These are phyloP conservation scores for Leccinum sublutescens DNA, from an alignment of 768 basidiomycete species.

Conservation along the genomic window DNA sequence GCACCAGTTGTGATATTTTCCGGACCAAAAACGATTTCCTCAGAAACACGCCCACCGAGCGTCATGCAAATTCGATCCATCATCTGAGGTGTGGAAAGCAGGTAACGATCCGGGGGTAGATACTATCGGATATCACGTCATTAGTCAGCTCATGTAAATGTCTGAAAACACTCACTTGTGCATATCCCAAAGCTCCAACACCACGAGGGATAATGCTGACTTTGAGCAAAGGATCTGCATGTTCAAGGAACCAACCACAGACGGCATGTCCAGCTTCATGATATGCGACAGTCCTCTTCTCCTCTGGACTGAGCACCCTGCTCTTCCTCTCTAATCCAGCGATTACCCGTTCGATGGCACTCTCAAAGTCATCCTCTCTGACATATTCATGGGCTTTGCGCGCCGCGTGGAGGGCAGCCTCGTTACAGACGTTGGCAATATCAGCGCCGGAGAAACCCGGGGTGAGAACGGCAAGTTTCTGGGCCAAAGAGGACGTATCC, in stretches of 20 bases:
- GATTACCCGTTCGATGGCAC: slow-evolving; percentile 96
- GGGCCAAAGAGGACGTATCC: slow-evolving; percentile 61
- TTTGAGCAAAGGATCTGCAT: slow-evolving; percentile 94
- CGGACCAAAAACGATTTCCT: slow-evolving; percentile 94
- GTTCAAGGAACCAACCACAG: slow-evolving; percentile 97
- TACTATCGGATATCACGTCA: slow-evolving; percentile 50
- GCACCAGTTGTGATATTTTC: slow-evolving; percentile 97
- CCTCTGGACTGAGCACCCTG: slow-evolving; percentile 86
- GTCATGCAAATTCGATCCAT: slow-evolving; percentile 98
- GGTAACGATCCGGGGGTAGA: slow-evolving; percentile 92
- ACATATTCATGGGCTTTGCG: slow-evolving; percentile 78
- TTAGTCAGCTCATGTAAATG: neutral
- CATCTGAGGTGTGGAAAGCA: slow-evolving; percentile 94
- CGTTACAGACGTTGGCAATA: slow-evolving; percentile 98
- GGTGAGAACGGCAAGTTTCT: slow-evolving; percentile 93
- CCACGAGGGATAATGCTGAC: slow-evolving; percentile 98
- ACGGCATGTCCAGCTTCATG: slow-evolving; percentile 99
- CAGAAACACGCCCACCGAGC: slow-evolving; percentile 93
- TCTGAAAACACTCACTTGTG: slow-evolving; percentile 58
- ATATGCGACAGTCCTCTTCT: slow-evolving; percentile 98
- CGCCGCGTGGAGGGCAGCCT: slow-evolving; percentile 94
- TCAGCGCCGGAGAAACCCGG: slow-evolving; percentile 99
- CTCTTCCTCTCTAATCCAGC: slow-evolving; percentile 97
- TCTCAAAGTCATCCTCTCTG: slow-evolving; percentile 86
- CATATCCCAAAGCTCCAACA: slow-evolving; percentile 93